These are phyloP conservation scores for Miscanthus lutarioriparius DNA, from an alignment of 176 grass and related monocot species.

Conservation along the genomic window DNA sequence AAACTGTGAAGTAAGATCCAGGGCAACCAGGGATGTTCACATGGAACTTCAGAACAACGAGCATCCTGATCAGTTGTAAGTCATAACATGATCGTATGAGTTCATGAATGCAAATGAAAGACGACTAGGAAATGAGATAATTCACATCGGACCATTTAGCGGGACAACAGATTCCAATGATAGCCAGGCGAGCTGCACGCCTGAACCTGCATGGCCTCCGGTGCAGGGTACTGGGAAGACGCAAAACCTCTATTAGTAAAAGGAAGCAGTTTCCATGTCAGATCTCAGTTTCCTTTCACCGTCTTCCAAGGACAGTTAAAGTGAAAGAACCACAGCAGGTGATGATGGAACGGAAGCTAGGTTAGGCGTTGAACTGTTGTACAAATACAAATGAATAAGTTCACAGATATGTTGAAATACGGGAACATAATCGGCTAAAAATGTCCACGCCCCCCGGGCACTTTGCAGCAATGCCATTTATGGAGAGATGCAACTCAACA, in stretches of 20 bases:
- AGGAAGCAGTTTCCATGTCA: conserved; percentile 58
- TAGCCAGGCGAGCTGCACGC: neutral
- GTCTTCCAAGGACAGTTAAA: conserved; percentile 27
- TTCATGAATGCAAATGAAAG: neutral
- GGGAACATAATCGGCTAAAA: neutral
- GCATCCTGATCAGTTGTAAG: neutral
- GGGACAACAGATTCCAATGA: neutral
- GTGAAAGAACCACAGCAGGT: conserved; percentile 8
- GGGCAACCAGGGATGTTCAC: neutral
- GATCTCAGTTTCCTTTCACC: conserved; percentile 48
- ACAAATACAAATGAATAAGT: no score
- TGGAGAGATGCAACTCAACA: conserved; percentile 6
- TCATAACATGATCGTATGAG: neutral
- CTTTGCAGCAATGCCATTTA: neutral
- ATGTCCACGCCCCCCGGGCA: no score
- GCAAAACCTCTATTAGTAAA: conserved; percentile 43
- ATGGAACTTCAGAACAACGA: neutral
- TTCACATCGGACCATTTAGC: neutral
- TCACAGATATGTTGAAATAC: neutral
- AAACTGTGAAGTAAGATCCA: no score
- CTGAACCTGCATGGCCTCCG: neutral
- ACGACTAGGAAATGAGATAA: no score
- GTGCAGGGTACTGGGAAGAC: conserved; percentile 33
- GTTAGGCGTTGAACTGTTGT: neutral
- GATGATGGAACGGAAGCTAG: neutral